phyloP scores from a whole-genome alignment of 2,329 filamentous ascomycete species.

The Emmonsiellopsis sp. region DNA sequence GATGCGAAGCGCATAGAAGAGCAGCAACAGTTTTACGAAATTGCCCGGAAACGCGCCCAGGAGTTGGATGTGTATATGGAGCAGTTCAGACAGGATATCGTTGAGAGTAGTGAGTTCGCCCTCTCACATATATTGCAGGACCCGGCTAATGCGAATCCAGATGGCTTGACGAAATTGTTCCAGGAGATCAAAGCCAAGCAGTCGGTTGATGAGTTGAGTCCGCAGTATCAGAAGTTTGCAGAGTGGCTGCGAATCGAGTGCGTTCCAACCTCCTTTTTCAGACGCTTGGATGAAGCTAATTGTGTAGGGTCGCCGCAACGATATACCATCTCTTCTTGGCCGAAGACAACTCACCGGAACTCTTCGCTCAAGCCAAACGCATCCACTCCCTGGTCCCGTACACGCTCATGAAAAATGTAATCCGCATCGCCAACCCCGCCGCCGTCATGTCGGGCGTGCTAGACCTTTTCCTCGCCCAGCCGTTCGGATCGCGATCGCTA shows the following conservation, averaged over 20 bases:
- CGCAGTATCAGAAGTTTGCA: conserved; percentile 95
- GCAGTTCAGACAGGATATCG: conserved; percentile 58
- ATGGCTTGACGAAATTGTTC: conserved; percentile 87
- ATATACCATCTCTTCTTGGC: conserved; percentile 96
- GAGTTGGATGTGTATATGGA: conserved; percentile 99
- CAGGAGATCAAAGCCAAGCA: conserved; percentile 86
- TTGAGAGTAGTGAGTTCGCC: conserved; percentile 62
- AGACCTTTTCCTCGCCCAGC: conserved; percentile 91
- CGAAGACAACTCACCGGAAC: conserved; percentile 93
- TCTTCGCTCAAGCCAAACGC: conserved; percentile 87
- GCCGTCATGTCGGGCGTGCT: conserved; percentile 94
- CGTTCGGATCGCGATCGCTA: conserved; percentile 80
- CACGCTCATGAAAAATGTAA: conserved; percentile 88
- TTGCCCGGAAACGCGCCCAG: conserved; percentile 78
- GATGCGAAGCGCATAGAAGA: conserved; percentile 86
- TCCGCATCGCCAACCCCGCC: conserved; percentile 89
- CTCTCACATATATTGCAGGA: conserved; percentile 21
- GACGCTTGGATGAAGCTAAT: neutral
- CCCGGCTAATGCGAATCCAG: conserved; percentile 25
- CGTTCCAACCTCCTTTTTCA: conserved; percentile 10
- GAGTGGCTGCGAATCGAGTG: conserved; percentile 93
- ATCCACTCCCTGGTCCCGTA: conserved; percentile 96
- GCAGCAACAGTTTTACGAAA: conserved; percentile 90
- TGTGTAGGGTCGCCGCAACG: conserved; percentile 67
- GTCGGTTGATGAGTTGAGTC: conserved; percentile 76